Conservation (phyloP, 1,284 basidiomycete species). For the Ganoderma resinaceum region DNA sequence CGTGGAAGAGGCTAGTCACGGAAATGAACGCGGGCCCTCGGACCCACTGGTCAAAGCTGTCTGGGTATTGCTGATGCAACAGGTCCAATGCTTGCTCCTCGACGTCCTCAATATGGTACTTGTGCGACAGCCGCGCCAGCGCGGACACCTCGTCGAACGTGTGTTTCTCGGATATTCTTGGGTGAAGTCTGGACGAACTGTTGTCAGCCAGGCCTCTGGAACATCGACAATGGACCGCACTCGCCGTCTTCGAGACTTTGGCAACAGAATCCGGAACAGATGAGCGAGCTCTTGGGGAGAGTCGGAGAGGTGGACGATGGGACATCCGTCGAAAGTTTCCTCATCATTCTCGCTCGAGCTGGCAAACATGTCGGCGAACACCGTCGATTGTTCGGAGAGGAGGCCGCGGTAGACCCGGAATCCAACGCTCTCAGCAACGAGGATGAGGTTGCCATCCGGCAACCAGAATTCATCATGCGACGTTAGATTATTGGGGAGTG, state of each 20-base stretch:
- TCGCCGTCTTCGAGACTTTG: conserved; percentile 3
- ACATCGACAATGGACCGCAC: background rate
- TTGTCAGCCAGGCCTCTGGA: too few relatives aligned
- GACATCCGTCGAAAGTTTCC: conserved; percentile 21
- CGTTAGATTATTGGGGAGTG: background rate
- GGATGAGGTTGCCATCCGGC: conserved; percentile 68
- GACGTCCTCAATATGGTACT: conserved; percentile 17
- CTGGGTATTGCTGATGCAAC: background rate
- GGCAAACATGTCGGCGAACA: conserved; percentile 51
- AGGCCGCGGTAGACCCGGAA: conserved; percentile 78
- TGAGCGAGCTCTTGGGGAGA: conserved; percentile 14
- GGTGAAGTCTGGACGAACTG: background rate
- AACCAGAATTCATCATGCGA: conserved; percentile 64
- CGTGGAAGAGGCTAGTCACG: background rate
- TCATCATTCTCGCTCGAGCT: background rate
- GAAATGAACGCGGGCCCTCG: background rate
- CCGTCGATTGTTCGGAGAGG: conserved; percentile 67
- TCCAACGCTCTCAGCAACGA: conserved; percentile 57
- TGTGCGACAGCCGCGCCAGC: conserved; percentile 16
- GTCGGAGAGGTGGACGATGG: conserved; percentile 22
- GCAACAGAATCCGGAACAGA: conserved; percentile 16
- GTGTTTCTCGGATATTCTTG: background rate
- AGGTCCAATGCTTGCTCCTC: background rate
- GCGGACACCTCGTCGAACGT: conserved; percentile 10
- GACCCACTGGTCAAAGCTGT: background rate